Conservation (phyloP, 139 green algal genomes). For the Coccomyxa sp. region DNA sequence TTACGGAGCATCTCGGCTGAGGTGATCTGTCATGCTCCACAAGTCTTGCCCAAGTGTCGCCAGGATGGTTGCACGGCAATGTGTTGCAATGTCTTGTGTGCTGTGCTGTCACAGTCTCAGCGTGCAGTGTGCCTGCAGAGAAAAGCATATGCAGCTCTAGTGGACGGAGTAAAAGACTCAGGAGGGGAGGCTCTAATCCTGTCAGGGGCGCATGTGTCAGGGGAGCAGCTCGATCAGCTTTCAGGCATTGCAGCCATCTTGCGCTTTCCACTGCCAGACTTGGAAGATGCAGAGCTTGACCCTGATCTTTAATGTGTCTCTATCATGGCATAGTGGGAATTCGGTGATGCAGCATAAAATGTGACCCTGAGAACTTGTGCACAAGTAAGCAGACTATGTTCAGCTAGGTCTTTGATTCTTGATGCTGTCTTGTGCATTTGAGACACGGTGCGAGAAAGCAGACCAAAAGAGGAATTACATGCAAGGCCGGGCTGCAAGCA, state of each 20-base stretch:
- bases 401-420: too few species aligned
- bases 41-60: too few species aligned
- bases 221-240: conserved; percentile 87
- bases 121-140: conserved; percentile 19
- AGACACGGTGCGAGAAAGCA: too few species aligned
- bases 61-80: background rate
- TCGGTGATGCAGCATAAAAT: too few species aligned
- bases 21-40: too few species aligned
- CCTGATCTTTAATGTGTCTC: conserved; percentile 18
- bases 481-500: too few species aligned
- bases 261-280: conserved; percentile 86
- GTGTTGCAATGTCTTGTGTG: background rate
- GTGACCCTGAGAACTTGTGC: too few species aligned
- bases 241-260: conserved; percentile 85
- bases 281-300: conserved; percentile 78
- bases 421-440: too few species aligned
- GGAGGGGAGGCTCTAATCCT: conserved; percentile 87
- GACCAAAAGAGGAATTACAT: too few species aligned
- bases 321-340: too few species aligned
- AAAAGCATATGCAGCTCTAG: conserved; percentile 60
- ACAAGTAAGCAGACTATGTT: too few species aligned
- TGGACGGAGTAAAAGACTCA: conserved; percentile 73
- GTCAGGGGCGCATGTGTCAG: conserved; percentile 56
- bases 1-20: too few species aligned
- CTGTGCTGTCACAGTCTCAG: background rate